These are phyloP conservation scores for Cystobasidium pallidum DNA, from an alignment of 1,284 basidiomycete genomes.

Conservation along the genomic window DNA sequence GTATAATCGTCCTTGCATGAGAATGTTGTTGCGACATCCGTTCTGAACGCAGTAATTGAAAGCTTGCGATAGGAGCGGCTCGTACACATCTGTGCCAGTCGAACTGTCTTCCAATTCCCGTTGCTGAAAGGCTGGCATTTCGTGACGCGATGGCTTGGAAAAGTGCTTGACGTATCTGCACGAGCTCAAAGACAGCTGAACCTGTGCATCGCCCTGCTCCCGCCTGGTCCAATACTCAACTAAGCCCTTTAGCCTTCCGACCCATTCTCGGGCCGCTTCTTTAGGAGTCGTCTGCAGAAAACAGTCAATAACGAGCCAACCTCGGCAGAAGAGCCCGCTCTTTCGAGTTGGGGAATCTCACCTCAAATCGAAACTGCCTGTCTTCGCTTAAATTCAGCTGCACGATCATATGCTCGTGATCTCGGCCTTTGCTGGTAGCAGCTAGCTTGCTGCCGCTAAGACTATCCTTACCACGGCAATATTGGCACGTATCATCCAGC, in stretches of 20 bases:
- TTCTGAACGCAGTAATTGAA: constrained; percentile 51
- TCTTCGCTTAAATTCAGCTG: constrained; percentile 19
- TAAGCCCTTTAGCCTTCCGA: constrained; percentile 47
- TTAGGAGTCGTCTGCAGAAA: constrained; percentile 37
- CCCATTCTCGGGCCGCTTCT: constrained; percentile 49
- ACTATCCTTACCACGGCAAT: not conserved
- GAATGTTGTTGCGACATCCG: constrained; percentile 46
- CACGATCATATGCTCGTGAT: constrained; percentile 13
- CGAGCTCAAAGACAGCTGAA: constrained; percentile 46
- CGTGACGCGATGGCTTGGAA: constrained; percentile 2
- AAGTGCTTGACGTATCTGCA: not conserved
- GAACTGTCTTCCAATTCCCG: constrained; percentile 4
- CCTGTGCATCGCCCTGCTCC: constrained; percentile 48
- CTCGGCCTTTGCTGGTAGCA: not conserved
- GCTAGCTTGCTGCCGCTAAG: not conserved
- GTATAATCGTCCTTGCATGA: constrained; percentile 45
- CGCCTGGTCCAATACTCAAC: constrained; percentile 49
- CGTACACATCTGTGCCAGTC: constrained; percentile 32
- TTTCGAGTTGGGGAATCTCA: too few relatives aligned
- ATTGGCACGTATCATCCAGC: constrained; percentile 39
- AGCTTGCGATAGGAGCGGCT: constrained; percentile 42
- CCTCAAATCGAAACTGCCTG: constrained; percentile 46
- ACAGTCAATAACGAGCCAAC: too few relatives aligned
- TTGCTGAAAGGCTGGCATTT: constrained; percentile 1
- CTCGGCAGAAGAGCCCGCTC: too few relatives aligned